Conservation (phyloP, 495 filamentous ascomycete genomes). For the Neurospora discreta region DNA sequence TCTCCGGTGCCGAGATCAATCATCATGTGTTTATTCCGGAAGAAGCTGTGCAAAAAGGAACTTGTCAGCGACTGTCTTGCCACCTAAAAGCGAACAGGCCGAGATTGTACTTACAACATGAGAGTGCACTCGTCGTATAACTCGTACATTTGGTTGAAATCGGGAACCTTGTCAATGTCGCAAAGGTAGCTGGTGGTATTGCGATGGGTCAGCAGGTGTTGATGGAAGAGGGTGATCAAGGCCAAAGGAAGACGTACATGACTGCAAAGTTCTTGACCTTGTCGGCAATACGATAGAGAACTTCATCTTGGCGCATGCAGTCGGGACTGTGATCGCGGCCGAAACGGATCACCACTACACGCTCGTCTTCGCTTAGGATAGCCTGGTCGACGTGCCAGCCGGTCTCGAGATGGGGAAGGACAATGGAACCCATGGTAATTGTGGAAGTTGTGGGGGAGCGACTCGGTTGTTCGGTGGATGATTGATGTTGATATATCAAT, state of each 20-base stretch:
- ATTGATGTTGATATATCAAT: background rate
- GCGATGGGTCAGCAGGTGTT: background rate
- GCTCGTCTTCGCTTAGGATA: constrained; percentile 61
- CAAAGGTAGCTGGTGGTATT: constrained; percentile 55
- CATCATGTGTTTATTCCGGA: constrained; percentile 98
- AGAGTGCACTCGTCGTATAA: constrained; percentile 62
- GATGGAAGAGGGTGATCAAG: background rate
- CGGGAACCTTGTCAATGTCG: constrained; percentile 89
- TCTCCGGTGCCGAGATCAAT: constrained; percentile 97
- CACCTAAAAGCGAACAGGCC: background rate
- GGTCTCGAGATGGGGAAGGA: constrained; percentile 82
- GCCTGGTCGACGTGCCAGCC: constrained; percentile 97
- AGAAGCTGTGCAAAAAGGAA: constrained; percentile 51
- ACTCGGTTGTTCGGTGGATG: background rate
- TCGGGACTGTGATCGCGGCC: constrained; percentile 67
- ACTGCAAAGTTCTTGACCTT: constrained; percentile 84
- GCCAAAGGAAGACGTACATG: constrained; percentile 29
- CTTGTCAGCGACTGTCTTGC: background rate
- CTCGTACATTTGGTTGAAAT: constrained; percentile 95
- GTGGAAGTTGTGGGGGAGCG: background rate
- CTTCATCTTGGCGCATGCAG: constrained; percentile 89
- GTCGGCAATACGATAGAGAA: constrained; percentile 84
- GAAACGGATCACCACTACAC: constrained; percentile 91
- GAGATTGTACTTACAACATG: constrained; percentile 28
- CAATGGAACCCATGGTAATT: constrained; percentile 69